phyloP scores from a whole-genome alignment of 139 green algal genomes.

The Chlamydomonas applanata region DNA sequence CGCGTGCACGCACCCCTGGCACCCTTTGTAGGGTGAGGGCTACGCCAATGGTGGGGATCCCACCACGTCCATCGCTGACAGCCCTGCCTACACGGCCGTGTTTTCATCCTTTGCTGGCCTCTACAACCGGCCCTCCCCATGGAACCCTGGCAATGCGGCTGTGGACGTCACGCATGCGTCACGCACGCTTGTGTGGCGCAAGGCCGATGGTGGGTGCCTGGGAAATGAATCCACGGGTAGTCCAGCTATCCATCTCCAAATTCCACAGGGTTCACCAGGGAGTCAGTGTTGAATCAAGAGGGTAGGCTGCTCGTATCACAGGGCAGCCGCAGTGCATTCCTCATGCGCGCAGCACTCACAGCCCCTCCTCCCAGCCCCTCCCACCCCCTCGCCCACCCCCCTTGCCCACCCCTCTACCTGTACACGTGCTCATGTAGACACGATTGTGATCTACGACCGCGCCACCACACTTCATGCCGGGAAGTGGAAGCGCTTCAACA shows the following conservation, averaged over 20 bases:
- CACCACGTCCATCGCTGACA: not conserved
- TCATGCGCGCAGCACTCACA: too few relatives aligned
- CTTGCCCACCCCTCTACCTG: not conserved
- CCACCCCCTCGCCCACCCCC: too few relatives aligned
- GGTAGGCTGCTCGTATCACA: too few relatives aligned
- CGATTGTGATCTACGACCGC: constrained; percentile 4
- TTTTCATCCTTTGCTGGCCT: constrained; percentile 4
- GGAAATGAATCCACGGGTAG: not conserved
- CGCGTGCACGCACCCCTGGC: too few relatives aligned
- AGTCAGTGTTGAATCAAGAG: too few relatives aligned
- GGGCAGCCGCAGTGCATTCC: too few relatives aligned
- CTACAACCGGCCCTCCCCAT: constrained; percentile 12
- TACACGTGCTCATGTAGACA: not conserved
- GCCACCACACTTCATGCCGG: not conserved
- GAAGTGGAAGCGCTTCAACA: constrained; percentile 11
- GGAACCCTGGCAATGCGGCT: constrained; percentile 7
- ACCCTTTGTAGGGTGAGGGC: too few relatives aligned
- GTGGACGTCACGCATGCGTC: constrained; percentile 12
- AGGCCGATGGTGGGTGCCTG: too few relatives aligned
- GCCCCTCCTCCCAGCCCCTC: too few relatives aligned
- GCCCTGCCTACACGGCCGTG: not conserved
- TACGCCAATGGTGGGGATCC: too few relatives aligned
- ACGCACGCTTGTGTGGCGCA: not conserved
- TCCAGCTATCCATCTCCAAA: too few relatives aligned
- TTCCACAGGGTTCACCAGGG: too few relatives aligned